phyloP scores from a whole-genome alignment of 2,329 filamentous ascomycete genomes.

The Magnaporthiopsis poae region DNA sequence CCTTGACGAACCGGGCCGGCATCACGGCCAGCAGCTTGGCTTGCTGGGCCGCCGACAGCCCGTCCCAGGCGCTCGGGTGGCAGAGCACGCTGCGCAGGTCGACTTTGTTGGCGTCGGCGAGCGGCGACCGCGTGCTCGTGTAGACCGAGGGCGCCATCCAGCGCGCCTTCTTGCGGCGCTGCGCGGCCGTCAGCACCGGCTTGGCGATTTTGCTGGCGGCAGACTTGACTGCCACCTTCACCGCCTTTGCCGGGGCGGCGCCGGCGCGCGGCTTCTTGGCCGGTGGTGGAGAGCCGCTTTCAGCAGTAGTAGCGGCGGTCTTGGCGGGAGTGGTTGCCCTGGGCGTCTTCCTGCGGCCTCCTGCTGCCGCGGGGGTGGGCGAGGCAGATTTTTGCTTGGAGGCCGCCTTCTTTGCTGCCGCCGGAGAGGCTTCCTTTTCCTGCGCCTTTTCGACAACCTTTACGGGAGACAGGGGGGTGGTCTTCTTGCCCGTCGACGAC shows the following conservation, averaged over 20 bases:
- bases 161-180: conserved; percentile 13
- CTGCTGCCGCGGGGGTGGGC: not conserved
- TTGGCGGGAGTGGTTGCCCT: not conserved
- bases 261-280: not conserved
- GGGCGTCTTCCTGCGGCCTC: not conserved
- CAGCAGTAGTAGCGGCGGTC: not conserved
- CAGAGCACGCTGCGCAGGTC: conserved; percentile 28
- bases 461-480: not conserved
- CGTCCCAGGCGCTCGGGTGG: conserved; percentile 27
- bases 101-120: conserved; percentile 18
- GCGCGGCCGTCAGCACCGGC: conserved; percentile 15
- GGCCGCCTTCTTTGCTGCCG: not conserved
- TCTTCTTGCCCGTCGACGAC: not conserved
- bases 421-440: not conserved
- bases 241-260: conserved; percentile 3
- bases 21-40: conserved; percentile 26
- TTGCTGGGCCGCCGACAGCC: conserved; percentile 24
- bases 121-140: conserved; percentile 25
- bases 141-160: conserved; percentile 24
- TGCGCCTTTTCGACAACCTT: not conserved
- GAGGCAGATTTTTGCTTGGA: not conserved
- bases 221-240: conserved; percentile 13
- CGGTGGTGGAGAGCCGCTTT: not conserved
- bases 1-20: conserved; percentile 25
- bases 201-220: not conserved